Evolutionary conservation across 2,329 filamentous ascomycete genomes (phyloP), one percentile per base, ranked within the genome.

Genomic region (Cordyceps militaris): DNA sequence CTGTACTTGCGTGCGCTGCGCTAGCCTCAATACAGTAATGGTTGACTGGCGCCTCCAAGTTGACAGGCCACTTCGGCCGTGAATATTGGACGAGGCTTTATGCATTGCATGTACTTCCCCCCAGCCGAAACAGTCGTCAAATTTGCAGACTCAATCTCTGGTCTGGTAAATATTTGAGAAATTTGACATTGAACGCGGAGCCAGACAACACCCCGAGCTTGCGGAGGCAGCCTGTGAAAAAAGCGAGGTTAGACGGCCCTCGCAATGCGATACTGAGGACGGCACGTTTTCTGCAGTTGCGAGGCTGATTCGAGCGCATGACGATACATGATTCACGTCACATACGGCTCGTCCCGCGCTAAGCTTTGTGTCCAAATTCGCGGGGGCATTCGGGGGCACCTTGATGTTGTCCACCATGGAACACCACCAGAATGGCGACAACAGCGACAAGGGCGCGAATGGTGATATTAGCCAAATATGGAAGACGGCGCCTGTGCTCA

Each of bases 401-500:
- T 47, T 30, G 51, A 26, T 23, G 21, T 32, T 47, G 40, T 23
- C 21, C 14, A 24, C 40, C 30, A 53, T 53, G 49, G 13, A 8
- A 3, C 30, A 32, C 21, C 16, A 44, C 1, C 28, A 30, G 46
- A 34, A 48, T 32, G n/a, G 46, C n/a, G 38, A 47, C n/a, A 47
- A 86, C 65, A 77, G 79, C 61, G 84, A 32, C 14, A 26, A 8
- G 32, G 28, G 21, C 40, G n/a, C 19, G 13, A 38, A 6, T 38
- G 34, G n/a, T 11, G 32, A 14, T 10, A 10, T 10, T 6, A 14
- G 71, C 89, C 60, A n/a, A 9, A 26, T 57, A 44, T 91, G 87
- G 86, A 84, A 84, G 65, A 79, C 86, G 50, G 87, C 88, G 2
- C 88, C 88, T 19, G 69, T 90, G 28, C 76, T 91, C 56, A 85